Base-by-base conservation (phyloP, 352 stramenopile genomes). In the Phytopythium mirpurense region DNA sequence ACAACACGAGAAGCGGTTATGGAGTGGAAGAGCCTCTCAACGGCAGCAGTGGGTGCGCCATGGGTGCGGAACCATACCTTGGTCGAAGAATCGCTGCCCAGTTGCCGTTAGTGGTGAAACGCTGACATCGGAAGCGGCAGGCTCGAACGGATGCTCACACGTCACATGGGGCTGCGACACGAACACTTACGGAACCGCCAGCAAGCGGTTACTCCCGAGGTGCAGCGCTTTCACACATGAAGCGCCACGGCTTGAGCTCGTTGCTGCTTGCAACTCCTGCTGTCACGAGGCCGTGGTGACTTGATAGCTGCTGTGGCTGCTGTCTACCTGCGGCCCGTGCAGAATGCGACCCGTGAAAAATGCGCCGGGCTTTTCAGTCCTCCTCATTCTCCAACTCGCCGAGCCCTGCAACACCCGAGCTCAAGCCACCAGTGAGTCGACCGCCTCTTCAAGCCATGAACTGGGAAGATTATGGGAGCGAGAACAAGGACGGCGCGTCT, bases 381-480 rank as follows among this genome's bases (percentile, higher is more conserved):
- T n/a, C 24, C 44, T 38, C 44, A 51, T 38, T 51, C 27, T 51
- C 4, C 44, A 51, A 51, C 38, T 50, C 10, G 44, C 10, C 44
- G 27, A 37, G 26, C 14, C 9, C 23, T 48, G 12, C 42, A 27
- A 38, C 44, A 40, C 10, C 27, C 45, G 24, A 41, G 29, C 16
- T 2, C 26, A 51, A 38, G 9, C 15, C 44, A 3, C 8, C 44
- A 38, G 27, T 27, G 3, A 48, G 12, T 19, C 23, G 11, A 26
- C 23, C 19, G 21, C 42, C 26, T 4, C 10, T 11, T 29, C 42
- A 5, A 58, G 21, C 23, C 23, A 59, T 63, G 57, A 59, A 50
- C 27, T 59, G 57, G 57, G 42, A 58, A 59, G 35, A 26, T 31
- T 63, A 59, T 37, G 57, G 56, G 29, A 63, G 49, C 18, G 56